Evolutionary conservation across 2,329 filamentous ascomycete species (phyloP), one percentile per base, ranked within the genome.

Genomic region (Talaromyces sp.): DNA sequence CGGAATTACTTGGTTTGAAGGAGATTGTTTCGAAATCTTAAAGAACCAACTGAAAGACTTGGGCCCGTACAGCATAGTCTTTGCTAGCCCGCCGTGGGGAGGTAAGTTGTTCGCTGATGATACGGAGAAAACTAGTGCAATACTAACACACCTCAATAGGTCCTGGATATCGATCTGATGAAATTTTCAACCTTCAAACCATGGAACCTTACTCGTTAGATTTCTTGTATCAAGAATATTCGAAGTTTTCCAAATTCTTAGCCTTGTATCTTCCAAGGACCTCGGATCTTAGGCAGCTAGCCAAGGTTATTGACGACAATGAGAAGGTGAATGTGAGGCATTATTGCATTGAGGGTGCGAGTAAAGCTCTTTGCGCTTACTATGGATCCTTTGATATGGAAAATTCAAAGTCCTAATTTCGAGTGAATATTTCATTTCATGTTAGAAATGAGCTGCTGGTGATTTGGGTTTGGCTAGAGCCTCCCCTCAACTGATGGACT

Each of bases 261-360:
- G 90, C 90, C 1, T 81, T 99, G 6, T 99, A 90, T 70, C 81
- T 99, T 18, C 95, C 96, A 1, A 84, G 96, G 63, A 95, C 89
- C 1, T 94, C 91, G 64, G 88, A 96, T 73, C 73, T 96, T 58
- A 84, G 87, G 57, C 92, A 96, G 75, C 82, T 96, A 64, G 90
- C 91, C 4, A 82, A 77, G 2, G 76, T 77, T 10, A 77, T 78
- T 2, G 70, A 76, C 3, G 74, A 78, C 5, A 79, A 75, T 2
- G 71, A 79, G 61, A 90, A 89, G 76, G 81, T 91, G 18, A 86
- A 89, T 52, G 87, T 94, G 30, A 86, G 91, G 56, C 95, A 99
- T 78, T 98, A 98, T 73, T 96, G 93, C 72, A 91, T 96, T 79
- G 83, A 90, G 68, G 92, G 92, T 12, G 90, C 90, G 6, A 97